Conservation (phyloP, 177 flowering plant genomes). For the Vitis hybrid region DNA sequence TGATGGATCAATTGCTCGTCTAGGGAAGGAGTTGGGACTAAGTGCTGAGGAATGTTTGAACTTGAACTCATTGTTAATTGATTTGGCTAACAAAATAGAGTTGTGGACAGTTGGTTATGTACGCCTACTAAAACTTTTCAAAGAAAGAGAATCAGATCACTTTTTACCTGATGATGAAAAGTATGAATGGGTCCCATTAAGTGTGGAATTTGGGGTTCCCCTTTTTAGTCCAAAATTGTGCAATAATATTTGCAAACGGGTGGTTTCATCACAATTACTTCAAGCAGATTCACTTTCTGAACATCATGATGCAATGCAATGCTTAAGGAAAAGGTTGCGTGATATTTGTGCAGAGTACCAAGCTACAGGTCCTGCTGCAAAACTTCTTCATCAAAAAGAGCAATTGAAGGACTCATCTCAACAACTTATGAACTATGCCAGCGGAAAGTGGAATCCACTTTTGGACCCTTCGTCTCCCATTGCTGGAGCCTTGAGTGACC, state of each 20-base stretch:
- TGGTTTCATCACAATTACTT: conserved; percentile 75
- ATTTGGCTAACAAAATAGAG: conserved; percentile 63
- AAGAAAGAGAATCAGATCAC: conserved; percentile 57
- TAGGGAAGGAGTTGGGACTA: conserved; percentile 76
- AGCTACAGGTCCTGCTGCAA: conserved; percentile 85
- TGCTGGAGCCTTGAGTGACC: conserved; percentile 70
- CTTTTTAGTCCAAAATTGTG: conserved; percentile 93
- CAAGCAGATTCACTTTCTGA: conserved; percentile 67
- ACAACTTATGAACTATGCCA: conserved; percentile 78
- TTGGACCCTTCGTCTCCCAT: conserved; percentile 91
- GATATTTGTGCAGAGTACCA: conserved; percentile 86
- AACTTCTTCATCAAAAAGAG: conserved; percentile 77
- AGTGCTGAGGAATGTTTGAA: conserved; percentile 47
- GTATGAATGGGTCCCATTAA: conserved; percentile 92
- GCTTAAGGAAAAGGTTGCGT: conserved; percentile 65
- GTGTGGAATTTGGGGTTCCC: conserved; percentile 93
- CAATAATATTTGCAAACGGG: conserved; percentile 70
- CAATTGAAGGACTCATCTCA: conserved; percentile 57
- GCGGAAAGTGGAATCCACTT: conserved; percentile 95
- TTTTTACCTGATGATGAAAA: conserved; percentile 55
- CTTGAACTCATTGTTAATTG: conserved; percentile 49
- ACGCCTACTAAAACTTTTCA: conserved; percentile 72
- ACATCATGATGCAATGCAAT: conserved; percentile 86
- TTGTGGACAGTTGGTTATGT: conserved; percentile 82
- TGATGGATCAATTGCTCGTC: conserved; percentile 71